Evolutionary conservation across 331 rosid genomes (phyloP).

Genomic region (Malus hybrid): DNA sequence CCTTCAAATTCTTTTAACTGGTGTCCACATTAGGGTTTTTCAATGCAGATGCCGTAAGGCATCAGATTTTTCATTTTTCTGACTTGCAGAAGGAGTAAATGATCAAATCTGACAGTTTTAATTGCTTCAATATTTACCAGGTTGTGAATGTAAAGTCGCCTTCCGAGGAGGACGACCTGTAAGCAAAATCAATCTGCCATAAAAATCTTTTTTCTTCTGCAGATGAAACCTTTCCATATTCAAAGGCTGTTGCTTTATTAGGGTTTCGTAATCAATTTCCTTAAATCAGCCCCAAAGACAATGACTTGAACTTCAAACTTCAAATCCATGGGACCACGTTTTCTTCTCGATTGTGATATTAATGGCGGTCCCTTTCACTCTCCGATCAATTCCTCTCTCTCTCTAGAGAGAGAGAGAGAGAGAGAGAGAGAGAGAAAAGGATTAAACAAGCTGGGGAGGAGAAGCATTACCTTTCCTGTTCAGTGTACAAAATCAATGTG

Average conservation of each 20-base stretch:
- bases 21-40: not conserved
- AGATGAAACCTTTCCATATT: slow-evolving; percentile 13
- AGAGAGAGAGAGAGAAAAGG: not conserved
- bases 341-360: slow-evolving; percentile 17
- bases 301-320: not conserved
- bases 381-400: slow-evolving; percentile 22
- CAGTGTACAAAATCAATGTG: slow-evolving; percentile 17
- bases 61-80: not conserved
- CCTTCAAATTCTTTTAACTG: not conserved
- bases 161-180: not conserved
- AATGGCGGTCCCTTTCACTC: slow-evolving; percentile 40
- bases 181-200: not conserved
- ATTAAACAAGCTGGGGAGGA: slow-evolving; percentile 2
- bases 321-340: slow-evolving; percentile 4
- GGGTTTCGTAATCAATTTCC: slow-evolving; percentile 13
- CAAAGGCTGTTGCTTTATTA: not conserved
- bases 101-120: slow-evolving; percentile 3
- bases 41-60: not conserved
- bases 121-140: slow-evolving; percentile 3
- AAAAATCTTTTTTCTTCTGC: not conserved
- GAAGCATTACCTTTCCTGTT: slow-evolving; percentile 13
- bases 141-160: not conserved
- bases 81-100: not conserved
- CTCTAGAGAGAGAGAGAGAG: not conserved
- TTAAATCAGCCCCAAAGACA: slow-evolving; percentile 14